Percentiles rank a stretch among this genome's conserved stretches.
These are phyloP conservation scores for Parachaetomium inaequale DNA, from an alignment of 495 filamentous ascomycete genomes.

Conservation along the genomic window DNA sequence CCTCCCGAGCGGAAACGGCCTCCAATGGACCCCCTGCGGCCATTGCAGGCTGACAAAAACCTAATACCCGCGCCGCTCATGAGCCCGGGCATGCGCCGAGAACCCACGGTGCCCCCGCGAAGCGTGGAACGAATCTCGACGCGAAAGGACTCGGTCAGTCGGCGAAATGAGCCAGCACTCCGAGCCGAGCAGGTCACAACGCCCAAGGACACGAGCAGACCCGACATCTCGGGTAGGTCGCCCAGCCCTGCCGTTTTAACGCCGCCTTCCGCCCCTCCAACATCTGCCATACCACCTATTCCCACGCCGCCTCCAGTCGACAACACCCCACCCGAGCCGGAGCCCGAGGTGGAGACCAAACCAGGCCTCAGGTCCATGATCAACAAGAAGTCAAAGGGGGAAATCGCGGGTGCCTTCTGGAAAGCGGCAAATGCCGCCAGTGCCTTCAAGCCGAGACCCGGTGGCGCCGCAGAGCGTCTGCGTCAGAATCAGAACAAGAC, in stretches of 20 bases:
- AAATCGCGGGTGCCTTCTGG: conserved; percentile 73
- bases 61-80: conserved; percentile 53
- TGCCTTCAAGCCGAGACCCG: conserved; percentile 79
- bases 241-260: conserved; percentile 20
- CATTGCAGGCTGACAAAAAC: conserved; percentile 39
- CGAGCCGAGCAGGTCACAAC: conserved; percentile 18
- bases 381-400: conserved; percentile 62
- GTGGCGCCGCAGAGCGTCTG: conserved; percentile 74
- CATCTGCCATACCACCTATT: conserved; percentile 20
- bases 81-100: conserved; percentile 46
- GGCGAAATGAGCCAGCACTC: conserved; percentile 20
- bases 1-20: conserved; percentile 52
- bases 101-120: conserved; percentile 43
- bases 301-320: conserved; percentile 25
- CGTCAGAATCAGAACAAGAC: conserved; percentile 53
- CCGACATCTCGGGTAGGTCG: conserved; percentile 10
- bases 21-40: conserved; percentile 50
- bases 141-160: conserved; percentile 35
- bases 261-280: conserved; percentile 15
- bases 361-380: conserved; percentile 91
- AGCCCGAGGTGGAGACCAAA: conserved; percentile 54
- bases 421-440: conserved; percentile 76
- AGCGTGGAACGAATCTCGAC: conserved; percentile 44
- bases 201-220: conserved; percentile 23
- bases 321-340: conserved; percentile 26